Percentiles rank a stretch among this genome's conserved stretches.
Conservation (phyloP, 179 eudicot species). For the Actinidia chinensis region DNA sequence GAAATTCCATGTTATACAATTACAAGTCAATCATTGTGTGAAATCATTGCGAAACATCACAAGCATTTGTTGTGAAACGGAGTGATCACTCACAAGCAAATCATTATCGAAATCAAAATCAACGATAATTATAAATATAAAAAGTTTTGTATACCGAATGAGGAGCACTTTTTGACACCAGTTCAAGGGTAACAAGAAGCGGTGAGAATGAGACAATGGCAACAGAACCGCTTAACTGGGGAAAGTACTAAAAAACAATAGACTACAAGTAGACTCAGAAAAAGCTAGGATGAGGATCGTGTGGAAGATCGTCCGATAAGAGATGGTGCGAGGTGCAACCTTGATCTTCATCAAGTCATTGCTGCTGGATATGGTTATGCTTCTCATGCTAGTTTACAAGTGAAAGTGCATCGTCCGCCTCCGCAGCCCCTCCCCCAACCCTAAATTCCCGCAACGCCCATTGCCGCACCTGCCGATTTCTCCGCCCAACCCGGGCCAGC, state of each 20-base stretch:
- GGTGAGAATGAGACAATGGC: conserved; percentile 91
- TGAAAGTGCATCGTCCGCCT: conserved; percentile 91
- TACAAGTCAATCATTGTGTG: conserved; percentile 5
- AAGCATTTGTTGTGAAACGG: not conserved
- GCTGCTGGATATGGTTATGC: conserved; percentile 82
- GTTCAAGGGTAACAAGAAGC: conserved; percentile 63
- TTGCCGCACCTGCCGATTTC: not conserved
- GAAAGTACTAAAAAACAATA: too few relatives aligned
- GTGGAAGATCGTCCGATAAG: conserved; percentile 87
- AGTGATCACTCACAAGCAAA: not conserved
- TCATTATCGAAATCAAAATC: too few relatives aligned
- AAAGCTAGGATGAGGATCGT: conserved; percentile 82
- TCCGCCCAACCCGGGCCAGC: not conserved
- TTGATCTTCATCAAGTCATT: conserved; percentile 97
- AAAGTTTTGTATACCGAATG: conserved; percentile 56
- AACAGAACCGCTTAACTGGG: too few relatives aligned
- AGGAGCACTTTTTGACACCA: conserved; percentile 40
- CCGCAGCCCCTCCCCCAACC: conserved; percentile 24
- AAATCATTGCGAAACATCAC: not conserved
- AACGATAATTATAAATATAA: not conserved
- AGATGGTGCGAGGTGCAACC: conserved; percentile 85
- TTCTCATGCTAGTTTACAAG: conserved; percentile 98
- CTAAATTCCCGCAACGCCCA: conserved; percentile 23
- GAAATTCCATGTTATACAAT: not conserved
- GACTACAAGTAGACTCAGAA: too few relatives aligned